These are phyloP conservation scores for Syzygium malaccense DNA, from an alignment of 441 rosid genomes.

Conservation along the genomic window DNA sequence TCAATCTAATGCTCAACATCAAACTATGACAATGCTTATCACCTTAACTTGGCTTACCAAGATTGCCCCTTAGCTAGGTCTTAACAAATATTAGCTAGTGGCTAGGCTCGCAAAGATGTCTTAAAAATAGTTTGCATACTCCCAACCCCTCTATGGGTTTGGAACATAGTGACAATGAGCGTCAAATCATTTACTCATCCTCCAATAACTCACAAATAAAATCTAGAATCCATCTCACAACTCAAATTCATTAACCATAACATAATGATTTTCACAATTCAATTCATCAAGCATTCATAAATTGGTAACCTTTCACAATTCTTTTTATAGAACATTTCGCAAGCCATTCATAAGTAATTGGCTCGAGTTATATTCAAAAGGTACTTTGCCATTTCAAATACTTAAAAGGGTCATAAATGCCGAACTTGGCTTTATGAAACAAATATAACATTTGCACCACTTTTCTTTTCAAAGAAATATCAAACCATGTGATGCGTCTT, in stretches of 20 bases:
- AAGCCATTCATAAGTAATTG: neutral
- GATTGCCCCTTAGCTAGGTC: neutral
- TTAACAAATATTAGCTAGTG: neutral
- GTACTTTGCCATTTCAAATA: neutral
- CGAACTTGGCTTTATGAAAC: neutral
- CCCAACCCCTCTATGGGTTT: neutral
- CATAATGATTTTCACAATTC: neutral
- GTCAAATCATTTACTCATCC: neutral
- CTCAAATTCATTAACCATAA: neutral
- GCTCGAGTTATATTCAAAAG: neutral
- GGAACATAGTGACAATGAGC: neutral
- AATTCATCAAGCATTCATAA: neutral
- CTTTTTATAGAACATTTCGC: neutral
- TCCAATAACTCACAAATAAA: neutral
- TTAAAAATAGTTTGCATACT: neutral
- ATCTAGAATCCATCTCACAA: neutral
- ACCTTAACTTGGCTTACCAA: neutral
- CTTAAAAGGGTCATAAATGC: neutral
- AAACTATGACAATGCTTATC: neutral
- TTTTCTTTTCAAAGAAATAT: neutral
- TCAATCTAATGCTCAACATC: neutral
- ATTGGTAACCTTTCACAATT: neutral
- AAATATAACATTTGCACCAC: neutral
- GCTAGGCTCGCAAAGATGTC: neutral
- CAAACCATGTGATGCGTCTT: neutral